Evolutionary conservation across 768 basidiomycete genomes (phyloP).

Genomic region (Phaeotremella fagi): DNA sequence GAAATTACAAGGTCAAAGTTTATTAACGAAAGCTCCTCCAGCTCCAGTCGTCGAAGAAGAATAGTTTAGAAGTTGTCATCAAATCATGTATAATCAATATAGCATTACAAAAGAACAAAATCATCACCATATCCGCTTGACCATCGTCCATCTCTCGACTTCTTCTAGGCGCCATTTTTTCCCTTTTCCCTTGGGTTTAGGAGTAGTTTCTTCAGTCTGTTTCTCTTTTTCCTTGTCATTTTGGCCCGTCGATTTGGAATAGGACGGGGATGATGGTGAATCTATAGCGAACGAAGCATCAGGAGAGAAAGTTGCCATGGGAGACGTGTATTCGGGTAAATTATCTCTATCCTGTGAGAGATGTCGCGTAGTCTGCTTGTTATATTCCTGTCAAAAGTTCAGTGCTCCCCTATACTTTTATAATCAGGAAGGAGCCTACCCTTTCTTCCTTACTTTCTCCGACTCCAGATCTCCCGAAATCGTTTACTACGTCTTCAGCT

Average conservation of each 20-base stretch:
- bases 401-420: too few relatives aligned
- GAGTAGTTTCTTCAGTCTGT: conserved; percentile 15
- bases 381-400: conserved; percentile 61
- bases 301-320: conserved; percentile 1
- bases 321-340: conserved; percentile 49
- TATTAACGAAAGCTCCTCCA: conserved; percentile 19
- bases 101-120: neutral
- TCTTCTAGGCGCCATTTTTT: conserved; percentile 74
- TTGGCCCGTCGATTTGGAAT: conserved; percentile 52
- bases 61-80: too few relatives aligned
- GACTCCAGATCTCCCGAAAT: conserved; percentile 84
- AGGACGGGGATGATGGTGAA: conserved; percentile 4
- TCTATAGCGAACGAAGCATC: neutral
- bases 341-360: conserved; percentile 69
- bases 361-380: conserved; percentile 69
- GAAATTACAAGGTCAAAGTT: conserved; percentile 27
- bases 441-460: conserved; percentile 85
- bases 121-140: conserved; percentile 73
- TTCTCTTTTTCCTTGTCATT: conserved; percentile 12
- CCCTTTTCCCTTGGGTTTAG: conserved; percentile 51
- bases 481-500: conserved; percentile 72
- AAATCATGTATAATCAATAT: neutral
- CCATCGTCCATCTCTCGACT: conserved; percentile 91
- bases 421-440: conserved; percentile 56
- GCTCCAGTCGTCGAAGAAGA: conserved; percentile 6